phyloP scores from a whole-genome alignment of 139 green algal species.

The Chlamydomonas sphaeroides region DNA sequence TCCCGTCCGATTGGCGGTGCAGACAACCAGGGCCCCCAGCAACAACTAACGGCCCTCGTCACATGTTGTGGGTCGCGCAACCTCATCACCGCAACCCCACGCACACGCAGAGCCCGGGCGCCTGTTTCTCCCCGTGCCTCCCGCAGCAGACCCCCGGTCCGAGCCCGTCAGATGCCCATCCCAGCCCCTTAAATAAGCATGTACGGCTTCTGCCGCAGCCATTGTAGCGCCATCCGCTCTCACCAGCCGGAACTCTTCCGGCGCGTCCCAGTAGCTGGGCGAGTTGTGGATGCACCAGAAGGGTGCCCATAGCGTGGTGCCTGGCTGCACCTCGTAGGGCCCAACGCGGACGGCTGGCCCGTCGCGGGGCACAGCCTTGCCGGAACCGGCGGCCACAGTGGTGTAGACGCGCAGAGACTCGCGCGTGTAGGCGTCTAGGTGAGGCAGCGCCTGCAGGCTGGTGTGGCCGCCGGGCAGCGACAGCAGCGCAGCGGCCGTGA shows the following conservation, averaged over 20 bases:
- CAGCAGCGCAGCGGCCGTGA: background rate
- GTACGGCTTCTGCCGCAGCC: too few species aligned
- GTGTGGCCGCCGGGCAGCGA: background rate
- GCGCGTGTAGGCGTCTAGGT: conserved; percentile 3
- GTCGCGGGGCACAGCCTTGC: background rate
- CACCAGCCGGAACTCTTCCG: conserved; percentile 9
- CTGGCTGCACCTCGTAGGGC: background rate
- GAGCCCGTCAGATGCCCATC: too few species aligned
- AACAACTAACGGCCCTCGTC: too few species aligned
- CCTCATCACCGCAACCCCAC: too few species aligned
- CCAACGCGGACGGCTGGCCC: background rate
- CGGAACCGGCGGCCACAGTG: background rate
- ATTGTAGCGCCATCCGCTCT: too few species aligned
- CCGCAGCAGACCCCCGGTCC: too few species aligned
- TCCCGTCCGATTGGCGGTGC: too few species aligned
- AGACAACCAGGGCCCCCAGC: too few species aligned
- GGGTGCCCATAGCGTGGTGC: background rate
- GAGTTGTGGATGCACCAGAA: conserved; percentile 6
- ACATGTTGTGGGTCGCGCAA: too few species aligned
- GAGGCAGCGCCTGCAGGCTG: background rate
- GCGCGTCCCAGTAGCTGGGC: background rate
- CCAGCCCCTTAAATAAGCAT: too few species aligned
- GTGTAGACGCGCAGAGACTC: conserved; percentile 19
- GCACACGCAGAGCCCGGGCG: too few species aligned
- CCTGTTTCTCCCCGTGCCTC: too few species aligned